Percentiles rank a stretch among this genome's conserved stretches.
Evolutionary conservation across 441 rosid species (phyloP).

Genomic region (Theobroma grandiflorum): DNA sequence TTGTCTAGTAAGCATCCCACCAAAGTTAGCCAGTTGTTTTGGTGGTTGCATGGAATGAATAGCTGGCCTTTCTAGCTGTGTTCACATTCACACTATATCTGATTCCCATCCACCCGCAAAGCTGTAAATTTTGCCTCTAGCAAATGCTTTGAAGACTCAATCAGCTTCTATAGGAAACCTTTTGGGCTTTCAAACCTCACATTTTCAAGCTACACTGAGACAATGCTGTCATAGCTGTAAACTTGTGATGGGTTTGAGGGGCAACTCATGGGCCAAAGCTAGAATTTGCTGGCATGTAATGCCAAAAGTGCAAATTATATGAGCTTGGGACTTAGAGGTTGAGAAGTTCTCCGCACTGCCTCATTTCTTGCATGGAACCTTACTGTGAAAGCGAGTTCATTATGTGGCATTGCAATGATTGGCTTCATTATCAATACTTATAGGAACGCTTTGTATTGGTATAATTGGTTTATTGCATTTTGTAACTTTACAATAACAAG

Average conservation of each 20-base stretch:
- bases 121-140: not conserved
- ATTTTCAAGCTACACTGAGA: not conserved
- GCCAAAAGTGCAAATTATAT: not conserved
- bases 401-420: not conserved
- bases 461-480: constrained; percentile 20
- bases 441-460: not conserved
- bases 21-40: not conserved
- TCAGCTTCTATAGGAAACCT: not conserved
- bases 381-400: not conserved
- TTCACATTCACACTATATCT: not conserved
- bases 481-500: not conserved
- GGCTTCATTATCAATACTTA: not conserved
- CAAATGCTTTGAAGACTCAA: not conserved
- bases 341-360: not conserved
- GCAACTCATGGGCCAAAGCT: not conserved
- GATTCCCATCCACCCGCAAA: not conserved
- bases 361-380: not conserved
- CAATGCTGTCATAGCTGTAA: not conserved
- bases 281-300: not conserved
- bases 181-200: not conserved
- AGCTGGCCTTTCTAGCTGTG: not conserved
- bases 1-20: not conserved
- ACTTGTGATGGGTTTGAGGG: not conserved
- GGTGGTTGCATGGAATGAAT: constrained; percentile 1
- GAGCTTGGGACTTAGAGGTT: not conserved